Evolutionary conservation across 495 filamentous ascomycete species (phyloP), one percentile per base, ranked within the genome.

Genomic region (Amphirosellinia nigrospora): DNA sequence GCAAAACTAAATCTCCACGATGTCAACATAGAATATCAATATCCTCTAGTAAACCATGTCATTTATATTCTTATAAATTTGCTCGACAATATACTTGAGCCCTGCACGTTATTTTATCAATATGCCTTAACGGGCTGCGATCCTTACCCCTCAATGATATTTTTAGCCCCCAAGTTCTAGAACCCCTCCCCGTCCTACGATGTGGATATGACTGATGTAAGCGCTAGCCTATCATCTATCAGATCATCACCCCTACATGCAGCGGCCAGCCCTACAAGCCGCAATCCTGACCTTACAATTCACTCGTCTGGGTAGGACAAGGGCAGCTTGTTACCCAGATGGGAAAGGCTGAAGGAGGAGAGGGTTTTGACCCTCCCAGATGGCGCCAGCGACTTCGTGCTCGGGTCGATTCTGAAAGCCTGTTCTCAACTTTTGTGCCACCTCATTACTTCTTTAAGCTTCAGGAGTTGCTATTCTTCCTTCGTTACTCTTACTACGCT

Each of bases 251-350:
- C 0, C 11, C 4, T 28, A 30, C 48, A 52, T 52, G 10, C 13
- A 52, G 21, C 21, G 48, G 48, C 23, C 50, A 53, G 50, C 50
- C 50, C 50, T 53, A 53, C 50, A 53, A 53, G 50, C 50, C 15
- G 26, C 50, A 53, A 53, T 16, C n/a, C n/a, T n/a, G n/a, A 53
- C 4, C 26, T 16, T 53, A 28, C 21, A 23, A 52, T 26, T 28
- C 48, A 52, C 48, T 4, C 8, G 21, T 52, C 8, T 26, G 2
- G 10, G 50, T 30, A 13, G 50, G 50, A 53, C 50, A 53, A 30
- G 30, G 50, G 4, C 26, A 7, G 50, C 50, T n/a, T n/a, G 26
- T 53, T 59, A n/a, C 7, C 56, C 9, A 26, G 28, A 59, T 38
- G 56, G 39, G 34, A n/a, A 23, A 41, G 58, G 36, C 16, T 39